Base-by-base conservation (phyloP, 129 eudicot species). In the Escallonia rubra region DNA sequence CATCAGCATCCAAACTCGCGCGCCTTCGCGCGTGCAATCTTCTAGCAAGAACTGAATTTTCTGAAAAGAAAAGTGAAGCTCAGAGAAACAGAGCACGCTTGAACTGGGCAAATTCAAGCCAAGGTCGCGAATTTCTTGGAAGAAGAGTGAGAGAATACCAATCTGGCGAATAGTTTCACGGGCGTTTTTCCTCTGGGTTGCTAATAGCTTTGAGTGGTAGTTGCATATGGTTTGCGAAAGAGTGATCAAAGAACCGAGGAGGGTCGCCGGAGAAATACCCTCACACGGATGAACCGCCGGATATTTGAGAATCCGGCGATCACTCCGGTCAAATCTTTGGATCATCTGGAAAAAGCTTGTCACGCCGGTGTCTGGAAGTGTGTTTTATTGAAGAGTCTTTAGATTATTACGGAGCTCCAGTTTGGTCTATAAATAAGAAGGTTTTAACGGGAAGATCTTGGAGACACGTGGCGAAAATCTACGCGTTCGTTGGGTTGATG, bases 201-300 rank as follows among this genome's bases (percentile, higher is more conserved):
- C 55, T 63, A 86, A 79, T 69, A 63, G 43, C 71, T 64, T 65
- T 3, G 76, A 39, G n/a, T 76, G 76, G 69, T n/a, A 63, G 53
- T 2, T 50, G 51, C 77, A 72, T n/a, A 92, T 86, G 6, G 43
- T 46, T 10, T 61, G 66, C 1, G 95, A 78, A n/a, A 86, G 69
- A 2, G 74, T 48, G 78, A 84, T 80, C 16, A 88, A 72, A 7
- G 98, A 92, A 0, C 78, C 65, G 34, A 92, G 63, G n/a, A 92
- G 90, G 11, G 88, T 88, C 43, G 52, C 68, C 61, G 87, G 91
- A 72, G 91, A 83, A 3, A 88, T 82, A 39, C 71, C 79, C 55
- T 79, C 85, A 43, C 85, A 83, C 14, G 98, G 98, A 57, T 68
- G 79, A 43, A 88, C 88, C 60, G 98, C 96, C 83, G 98, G 95